Conservation (phyloP, 108 stramenopile genomes). For the Cyclotella cryptica region DNA sequence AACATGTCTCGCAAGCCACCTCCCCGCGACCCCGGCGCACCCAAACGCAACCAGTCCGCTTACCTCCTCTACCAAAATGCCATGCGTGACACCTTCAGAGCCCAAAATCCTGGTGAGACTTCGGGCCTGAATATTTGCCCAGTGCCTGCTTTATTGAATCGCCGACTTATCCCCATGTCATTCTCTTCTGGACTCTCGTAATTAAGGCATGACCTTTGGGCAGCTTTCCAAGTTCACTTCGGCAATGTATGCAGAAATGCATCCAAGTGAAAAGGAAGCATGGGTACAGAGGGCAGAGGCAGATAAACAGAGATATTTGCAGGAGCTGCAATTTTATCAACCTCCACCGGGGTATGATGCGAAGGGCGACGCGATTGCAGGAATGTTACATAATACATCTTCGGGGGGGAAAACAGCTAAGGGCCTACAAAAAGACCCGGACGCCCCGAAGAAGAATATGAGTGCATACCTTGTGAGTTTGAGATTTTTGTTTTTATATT, state of each 20-base stretch:
- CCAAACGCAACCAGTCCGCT: conserved; percentile 53
- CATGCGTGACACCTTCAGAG: conserved; percentile 52
- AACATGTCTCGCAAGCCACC: conserved; percentile 14
- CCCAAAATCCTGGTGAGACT: conserved; percentile 61
- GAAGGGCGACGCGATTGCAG: conserved; percentile 82
- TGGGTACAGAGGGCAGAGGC: conserved; percentile 77
- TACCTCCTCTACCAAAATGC: conserved; percentile 65
- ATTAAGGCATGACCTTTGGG: conserved; percentile 75
- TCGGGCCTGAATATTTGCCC: conserved; percentile 65
- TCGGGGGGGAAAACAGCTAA: conserved; percentile 1
- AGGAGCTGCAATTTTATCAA: conserved; percentile 66
- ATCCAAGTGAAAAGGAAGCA: conserved; percentile 77
- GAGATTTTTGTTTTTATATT: background rate
- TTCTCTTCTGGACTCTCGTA: background rate
- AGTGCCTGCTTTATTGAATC: background rate
- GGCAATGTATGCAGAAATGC: conserved; percentile 84
- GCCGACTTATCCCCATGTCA: background rate
- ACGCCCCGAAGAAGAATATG: conserved; percentile 45
- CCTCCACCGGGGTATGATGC: conserved; percentile 82
- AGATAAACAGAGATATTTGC: conserved; percentile 83
- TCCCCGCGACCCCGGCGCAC: conserved; percentile 54
- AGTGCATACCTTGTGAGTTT: conserved; percentile 31
- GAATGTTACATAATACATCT: background rate
- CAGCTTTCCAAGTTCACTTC: conserved; percentile 85
- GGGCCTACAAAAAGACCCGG: conserved; percentile 14